These are phyloP conservation scores for Colletotrichum phormii DNA, from an alignment of 2,329 filamentous ascomycete species.

Conservation along the genomic window DNA sequence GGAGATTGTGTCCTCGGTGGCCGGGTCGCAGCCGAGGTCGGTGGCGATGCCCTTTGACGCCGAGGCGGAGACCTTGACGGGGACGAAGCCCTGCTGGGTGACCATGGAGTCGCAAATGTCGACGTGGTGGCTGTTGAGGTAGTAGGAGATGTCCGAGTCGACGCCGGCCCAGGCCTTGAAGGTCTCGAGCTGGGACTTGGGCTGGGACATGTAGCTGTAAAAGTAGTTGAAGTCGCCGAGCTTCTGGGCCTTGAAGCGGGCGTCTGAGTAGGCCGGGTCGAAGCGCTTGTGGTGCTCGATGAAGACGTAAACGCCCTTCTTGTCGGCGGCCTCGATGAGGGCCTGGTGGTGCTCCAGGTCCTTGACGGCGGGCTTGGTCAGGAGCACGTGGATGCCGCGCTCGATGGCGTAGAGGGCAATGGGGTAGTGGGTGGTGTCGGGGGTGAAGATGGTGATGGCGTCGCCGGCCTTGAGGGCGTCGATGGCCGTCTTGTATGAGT, in stretches of 20 bases:
- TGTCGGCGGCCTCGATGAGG: conserved; percentile 77
- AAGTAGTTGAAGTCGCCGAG: conserved; percentile 98
- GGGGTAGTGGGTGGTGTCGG: conserved; percentile 91
- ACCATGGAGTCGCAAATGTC: conserved; percentile 96
- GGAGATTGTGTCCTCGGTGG: conserved; percentile 94
- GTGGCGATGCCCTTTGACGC: conserved; percentile 84
- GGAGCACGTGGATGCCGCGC: conserved; percentile 87
- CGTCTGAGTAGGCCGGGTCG: conserved; percentile 93
- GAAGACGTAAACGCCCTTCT: conserved; percentile 87
- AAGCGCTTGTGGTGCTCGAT: conserved; percentile 98
- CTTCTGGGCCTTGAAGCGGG: conserved; percentile 78
- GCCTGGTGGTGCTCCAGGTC: conserved; percentile 82
- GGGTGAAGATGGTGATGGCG: conserved; percentile 96
- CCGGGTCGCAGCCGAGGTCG: conserved; percentile 79
- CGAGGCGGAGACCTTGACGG: conserved; percentile 82
- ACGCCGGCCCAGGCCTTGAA: conserved; percentile 95
- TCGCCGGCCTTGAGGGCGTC: conserved; percentile 84
- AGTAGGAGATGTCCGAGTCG: conserved; percentile 95
- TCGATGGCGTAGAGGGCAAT: conserved; percentile 94
- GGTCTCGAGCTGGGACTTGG: conserved; percentile 90
- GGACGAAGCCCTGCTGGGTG: conserved; percentile 75
- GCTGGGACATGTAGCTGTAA: conserved; percentile 96
- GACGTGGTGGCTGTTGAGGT: conserved; percentile 94
- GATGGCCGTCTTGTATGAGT: conserved; percentile 90
- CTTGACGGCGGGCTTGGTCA: conserved; percentile 95